Evolutionary conservation across 1,284 basidiomycete species (phyloP).

Genomic region (Mycena sp.): DNA sequence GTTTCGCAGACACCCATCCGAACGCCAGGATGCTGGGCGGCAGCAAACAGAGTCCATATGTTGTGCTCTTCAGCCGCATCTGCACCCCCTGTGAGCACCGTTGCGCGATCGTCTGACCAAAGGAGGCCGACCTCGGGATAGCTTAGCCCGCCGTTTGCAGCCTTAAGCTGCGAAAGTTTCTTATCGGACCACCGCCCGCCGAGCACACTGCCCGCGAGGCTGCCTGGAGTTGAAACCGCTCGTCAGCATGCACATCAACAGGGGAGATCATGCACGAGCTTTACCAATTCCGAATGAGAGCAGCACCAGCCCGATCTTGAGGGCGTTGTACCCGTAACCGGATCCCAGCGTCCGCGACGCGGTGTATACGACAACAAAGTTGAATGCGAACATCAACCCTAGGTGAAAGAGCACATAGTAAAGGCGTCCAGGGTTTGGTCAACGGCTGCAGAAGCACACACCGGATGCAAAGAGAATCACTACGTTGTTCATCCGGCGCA

Average conservation of each 20-base stretch:
- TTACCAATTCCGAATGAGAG: constrained; percentile 79
- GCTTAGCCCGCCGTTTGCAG: constrained; percentile 66
- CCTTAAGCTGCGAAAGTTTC: constrained; percentile 64
- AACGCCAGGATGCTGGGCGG: constrained; percentile 73
- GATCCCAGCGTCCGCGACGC: constrained; percentile 72
- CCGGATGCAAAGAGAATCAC: constrained; percentile 77
- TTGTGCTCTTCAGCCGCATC: constrained; percentile 79
- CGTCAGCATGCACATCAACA: background rate
- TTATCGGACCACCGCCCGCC: constrained; percentile 85
- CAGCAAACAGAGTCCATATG: constrained; percentile 61
- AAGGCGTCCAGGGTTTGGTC: background rate
- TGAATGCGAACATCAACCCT: constrained; percentile 81
- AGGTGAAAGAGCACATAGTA: background rate
- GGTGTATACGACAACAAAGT: constrained; percentile 78
- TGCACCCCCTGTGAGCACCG: constrained; percentile 37
- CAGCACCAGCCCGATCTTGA: constrained; percentile 80
- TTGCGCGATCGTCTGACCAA: background rate
- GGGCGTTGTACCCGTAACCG: constrained; percentile 74
- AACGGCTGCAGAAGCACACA: constrained; percentile 41
- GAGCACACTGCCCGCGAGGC: constrained; percentile 72
- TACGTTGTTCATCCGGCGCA: constrained; percentile 74
- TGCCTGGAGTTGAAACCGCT: constrained; percentile 50
- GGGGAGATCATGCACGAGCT: constrained; percentile 26
- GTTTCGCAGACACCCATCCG: constrained; percentile 79
- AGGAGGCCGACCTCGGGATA: constrained; percentile 68